Evolutionary conservation across 2,329 filamentous ascomycete species (phyloP).

Genomic region (Sordariomycetes sp.): DNA sequence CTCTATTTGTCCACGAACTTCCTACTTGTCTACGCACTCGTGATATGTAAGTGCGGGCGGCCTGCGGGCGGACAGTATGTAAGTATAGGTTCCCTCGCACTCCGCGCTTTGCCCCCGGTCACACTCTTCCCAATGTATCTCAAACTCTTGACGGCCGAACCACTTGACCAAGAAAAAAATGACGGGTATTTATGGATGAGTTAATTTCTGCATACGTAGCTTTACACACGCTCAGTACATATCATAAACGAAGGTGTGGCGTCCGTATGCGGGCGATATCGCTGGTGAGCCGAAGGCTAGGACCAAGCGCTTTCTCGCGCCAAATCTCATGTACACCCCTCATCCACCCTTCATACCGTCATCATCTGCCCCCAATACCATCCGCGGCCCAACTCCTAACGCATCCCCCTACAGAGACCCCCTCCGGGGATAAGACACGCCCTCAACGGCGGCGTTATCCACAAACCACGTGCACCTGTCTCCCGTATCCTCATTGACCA

Average conservation of each 20-base stretch:
- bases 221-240: neutral
- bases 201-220: neutral
- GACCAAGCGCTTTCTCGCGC: neutral
- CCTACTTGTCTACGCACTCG: neutral
- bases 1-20: neutral
- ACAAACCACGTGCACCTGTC: conserved; percentile 95
- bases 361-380: too few species aligned
- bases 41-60: too few species aligned
- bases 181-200: neutral
- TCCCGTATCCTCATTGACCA: conserved; percentile 76
- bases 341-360: neutral
- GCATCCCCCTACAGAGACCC: conserved; percentile 38
- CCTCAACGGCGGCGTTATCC: conserved; percentile 75
- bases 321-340: neutral
- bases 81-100: too few species aligned
- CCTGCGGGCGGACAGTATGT: too few species aligned
- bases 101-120: too few species aligned
- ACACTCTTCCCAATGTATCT: neutral
- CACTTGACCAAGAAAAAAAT: neutral
- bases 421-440: conserved; percentile 70
- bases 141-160: neutral
- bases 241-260: neutral
- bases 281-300: neutral
- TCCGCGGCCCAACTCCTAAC: neutral
- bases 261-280: neutral